Conservation (phyloP, 305 asterid genomes). For the Lippia alba region DNA sequence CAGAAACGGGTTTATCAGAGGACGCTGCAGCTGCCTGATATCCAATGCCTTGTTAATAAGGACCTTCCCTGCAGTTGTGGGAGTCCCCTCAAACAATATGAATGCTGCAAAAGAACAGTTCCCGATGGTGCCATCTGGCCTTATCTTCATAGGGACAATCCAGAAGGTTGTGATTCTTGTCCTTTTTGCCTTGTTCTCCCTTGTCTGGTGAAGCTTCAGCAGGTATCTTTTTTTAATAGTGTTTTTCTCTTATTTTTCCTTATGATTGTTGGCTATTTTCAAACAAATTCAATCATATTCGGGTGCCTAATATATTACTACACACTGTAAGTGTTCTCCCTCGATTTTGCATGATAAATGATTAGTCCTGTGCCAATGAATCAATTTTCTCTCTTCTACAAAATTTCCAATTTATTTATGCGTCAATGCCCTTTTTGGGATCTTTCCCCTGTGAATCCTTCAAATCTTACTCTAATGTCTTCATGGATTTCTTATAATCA, state of each 20-base stretch:
- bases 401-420: conserved; percentile 14
- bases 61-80: conserved; percentile 93
- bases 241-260: neutral
- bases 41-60: conserved; percentile 87
- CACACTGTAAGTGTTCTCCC: neutral
- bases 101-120: conserved; percentile 84
- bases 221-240: conserved; percentile 55
- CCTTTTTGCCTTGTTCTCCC: conserved; percentile 98
- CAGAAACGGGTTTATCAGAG: conserved; percentile 90
- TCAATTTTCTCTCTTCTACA: neutral
- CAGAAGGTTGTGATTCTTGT: conserved; percentile 95
- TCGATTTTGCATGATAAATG: too few relatives aligned
- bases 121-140: conserved; percentile 90
- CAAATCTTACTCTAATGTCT: neutral
- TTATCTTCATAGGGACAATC: conserved; percentile 79
- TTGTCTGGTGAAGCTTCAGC: conserved; percentile 93
- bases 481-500: neutral
- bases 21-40: conserved; percentile 81
- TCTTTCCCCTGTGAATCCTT: conserved; percentile 3
- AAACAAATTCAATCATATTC: conserved; percentile 2
- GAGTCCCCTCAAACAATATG: conserved; percentile 91
- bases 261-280: conserved; percentile 30
- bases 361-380: too few relatives aligned
- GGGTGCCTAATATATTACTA: conserved; percentile 13
- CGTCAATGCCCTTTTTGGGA: conserved; percentile 1